Conservation (phyloP, 108 stramenopile species). For the Discostella stelligeroides region DNA sequence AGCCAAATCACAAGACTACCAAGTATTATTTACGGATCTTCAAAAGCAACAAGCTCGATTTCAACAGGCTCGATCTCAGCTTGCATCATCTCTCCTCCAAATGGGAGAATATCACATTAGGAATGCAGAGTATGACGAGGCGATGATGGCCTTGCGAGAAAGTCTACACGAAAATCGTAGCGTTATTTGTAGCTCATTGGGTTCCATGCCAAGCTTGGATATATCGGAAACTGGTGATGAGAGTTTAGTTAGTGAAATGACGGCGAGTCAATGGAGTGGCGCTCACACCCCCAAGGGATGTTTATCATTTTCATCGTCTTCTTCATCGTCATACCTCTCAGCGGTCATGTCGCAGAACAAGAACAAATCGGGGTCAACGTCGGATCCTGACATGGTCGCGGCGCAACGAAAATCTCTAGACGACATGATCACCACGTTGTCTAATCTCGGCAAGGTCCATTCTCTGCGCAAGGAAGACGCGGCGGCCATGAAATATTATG, state of each 20-base stretch:
- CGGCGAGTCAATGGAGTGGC: constrained; percentile 32
- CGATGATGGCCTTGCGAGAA: constrained; percentile 79
- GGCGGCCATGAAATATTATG: constrained; percentile 77
- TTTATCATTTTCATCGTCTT: constrained; percentile 14
- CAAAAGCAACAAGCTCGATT: constrained; percentile 49
- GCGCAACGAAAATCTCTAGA: constrained; percentile 59
- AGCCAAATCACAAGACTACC: constrained; percentile 55
- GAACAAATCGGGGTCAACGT: constrained; percentile 14
- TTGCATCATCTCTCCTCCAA: constrained; percentile 64
- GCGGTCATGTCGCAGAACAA: neutral
- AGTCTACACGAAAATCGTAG: constrained; percentile 71
- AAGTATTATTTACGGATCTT: constrained; percentile 55
- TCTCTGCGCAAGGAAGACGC: constrained; percentile 77
- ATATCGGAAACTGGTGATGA: constrained; percentile 27
- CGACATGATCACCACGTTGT: constrained; percentile 66
- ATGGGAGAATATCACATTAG: constrained; percentile 82
- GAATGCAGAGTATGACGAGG: constrained; percentile 75
- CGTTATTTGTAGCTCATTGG: constrained; percentile 45
- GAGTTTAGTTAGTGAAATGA: constrained; percentile 23
- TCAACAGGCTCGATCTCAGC: constrained; percentile 44
- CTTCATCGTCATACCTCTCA: constrained; percentile 14
- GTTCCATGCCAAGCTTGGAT: constrained; percentile 27
- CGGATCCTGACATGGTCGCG: constrained; percentile 16
- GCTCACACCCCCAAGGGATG: constrained; percentile 1
- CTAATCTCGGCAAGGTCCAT: constrained; percentile 82